Conservation (phyloP, 257 asterid species). For the Plantago ovata region DNA sequence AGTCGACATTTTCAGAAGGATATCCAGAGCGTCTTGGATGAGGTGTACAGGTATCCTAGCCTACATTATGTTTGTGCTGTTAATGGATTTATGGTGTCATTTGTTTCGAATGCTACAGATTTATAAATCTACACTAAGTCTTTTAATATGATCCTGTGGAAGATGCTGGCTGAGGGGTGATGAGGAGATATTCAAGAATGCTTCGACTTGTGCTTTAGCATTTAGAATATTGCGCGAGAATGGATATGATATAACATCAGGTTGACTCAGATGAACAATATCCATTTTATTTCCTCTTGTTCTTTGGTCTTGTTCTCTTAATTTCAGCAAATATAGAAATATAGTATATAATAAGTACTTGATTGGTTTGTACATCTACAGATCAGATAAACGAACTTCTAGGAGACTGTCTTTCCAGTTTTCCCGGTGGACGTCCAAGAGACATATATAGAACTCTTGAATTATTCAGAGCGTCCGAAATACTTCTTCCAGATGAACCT, state of each 20-base stretch:
- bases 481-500: neutral
- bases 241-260: constrained; percentile 72
- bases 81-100: no score
- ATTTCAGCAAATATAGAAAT: constrained; percentile 14
- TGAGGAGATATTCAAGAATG: constrained; percentile 74
- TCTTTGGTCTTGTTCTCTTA: neutral
- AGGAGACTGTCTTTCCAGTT: neutral
- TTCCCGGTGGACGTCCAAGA: neutral
- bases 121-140: no score
- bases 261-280: constrained; percentile 23
- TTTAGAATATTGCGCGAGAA: constrained; percentile 61
- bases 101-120: no score
- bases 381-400: constrained; percentile 44
- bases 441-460: neutral
- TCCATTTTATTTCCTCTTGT: neutral
- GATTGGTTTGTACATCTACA: constrained; percentile 26
- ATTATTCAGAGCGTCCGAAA: neutral
- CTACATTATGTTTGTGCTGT: no score
- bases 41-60: constrained; percentile 82
- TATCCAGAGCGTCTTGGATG: constrained; percentile 54
- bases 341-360: neutral
- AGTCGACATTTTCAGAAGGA: constrained; percentile 53
- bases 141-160: constrained; percentile 37
- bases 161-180: constrained; percentile 79
- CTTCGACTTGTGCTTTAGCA: constrained; percentile 77